Base-by-base conservation (phyloP, 2,329 filamentous ascomycete genomes). In the Fusarium marasasianum region DNA sequence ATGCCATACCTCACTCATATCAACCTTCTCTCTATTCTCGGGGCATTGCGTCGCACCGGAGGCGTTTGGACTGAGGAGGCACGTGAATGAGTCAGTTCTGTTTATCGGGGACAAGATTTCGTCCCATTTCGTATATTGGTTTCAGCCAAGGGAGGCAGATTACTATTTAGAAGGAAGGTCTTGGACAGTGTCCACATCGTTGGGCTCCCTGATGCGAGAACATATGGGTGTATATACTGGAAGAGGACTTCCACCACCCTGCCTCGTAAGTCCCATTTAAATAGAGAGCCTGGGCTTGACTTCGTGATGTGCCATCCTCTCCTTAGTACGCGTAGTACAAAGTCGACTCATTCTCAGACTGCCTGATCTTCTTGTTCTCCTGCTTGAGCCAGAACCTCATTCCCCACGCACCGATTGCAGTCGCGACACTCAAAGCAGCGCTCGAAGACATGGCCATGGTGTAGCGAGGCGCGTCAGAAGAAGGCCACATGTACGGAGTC, bases 341-440 rank as follows among this genome's bases (percentile, higher is more conserved):
- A 4, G 73, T 77, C 1, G 64, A 67, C 38, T 77, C 69, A 2
- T 78, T 71, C 33, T 81, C 72, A 8, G 67, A 66, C 14, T 65
- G 72, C 13, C 72, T 61, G 43, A 80, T 74, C 75, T 81, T 82
- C 56, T 77, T 79, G 55, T 86, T 85, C 41, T 78, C 76, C 47
- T 78, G 77, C 53, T 78, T 78, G 40, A 85, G 69, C 69, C 81
- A 79, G 4, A 77, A 54, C 58, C 76, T 79, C 76, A 83, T 81
- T 5, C 80, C 59, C 84, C 83, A 85, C 12, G 83, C 83, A 41
- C 78, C 77, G 11, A 80, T 74, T 10, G 81, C 82, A 6, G 82
- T 83, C 1, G 81, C 77, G 8, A 81, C 78, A 56, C 75, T 79
- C 47, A 80, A 71, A 0, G 61, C 75, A n/a, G 66, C 71, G 20